Conservation (phyloP, 768 basidiomycete species). For the Trametes cinnabarina region DNA sequence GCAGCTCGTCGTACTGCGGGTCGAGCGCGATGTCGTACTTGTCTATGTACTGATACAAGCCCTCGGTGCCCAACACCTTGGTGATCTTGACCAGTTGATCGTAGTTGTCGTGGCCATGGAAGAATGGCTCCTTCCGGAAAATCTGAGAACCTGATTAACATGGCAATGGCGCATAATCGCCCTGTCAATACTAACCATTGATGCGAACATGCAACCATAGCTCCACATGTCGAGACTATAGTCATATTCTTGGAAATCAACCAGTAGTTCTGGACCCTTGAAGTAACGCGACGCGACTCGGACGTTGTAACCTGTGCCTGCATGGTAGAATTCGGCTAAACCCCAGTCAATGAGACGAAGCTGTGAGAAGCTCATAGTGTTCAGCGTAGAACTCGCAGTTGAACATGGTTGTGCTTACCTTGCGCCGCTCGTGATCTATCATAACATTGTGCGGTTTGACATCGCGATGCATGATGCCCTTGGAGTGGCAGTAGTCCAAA, state of each 20-base stretch:
- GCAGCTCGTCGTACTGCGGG: conserved; percentile 92
- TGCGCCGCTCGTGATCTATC: conserved; percentile 97
- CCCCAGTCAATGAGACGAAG: conserved; percentile 98
- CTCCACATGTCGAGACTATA: conserved; percentile 99
- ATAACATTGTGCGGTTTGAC: conserved; percentile 99
- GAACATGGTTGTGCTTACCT: too few species aligned
- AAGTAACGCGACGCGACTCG: conserved; percentile 97
- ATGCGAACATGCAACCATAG: conserved; percentile 98
- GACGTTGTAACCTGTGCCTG: conserved; percentile 97
- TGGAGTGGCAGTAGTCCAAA: conserved; percentile 96
- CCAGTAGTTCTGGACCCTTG: conserved; percentile 94
- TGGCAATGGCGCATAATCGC: neutral
- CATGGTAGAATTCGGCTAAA: conserved; percentile 97
- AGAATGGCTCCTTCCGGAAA: conserved; percentile 98
- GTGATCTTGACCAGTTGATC: conserved; percentile 98
- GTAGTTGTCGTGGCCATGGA: conserved; percentile 99
- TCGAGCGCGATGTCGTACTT: conserved; percentile 96
- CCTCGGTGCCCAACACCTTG: conserved; percentile 96
- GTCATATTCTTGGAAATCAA: conserved; percentile 98
- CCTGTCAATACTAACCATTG: conserved; percentile 68
- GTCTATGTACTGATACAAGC: conserved; percentile 87
- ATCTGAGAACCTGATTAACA: conserved; percentile 54
- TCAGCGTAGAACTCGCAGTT: neutral
- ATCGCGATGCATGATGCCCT: conserved; percentile 98
- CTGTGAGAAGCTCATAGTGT: conserved; percentile 37